These are phyloP conservation scores for Mycena leptocephala DNA, from an alignment of 768 basidiomycete genomes.

Conservation along the genomic window DNA sequence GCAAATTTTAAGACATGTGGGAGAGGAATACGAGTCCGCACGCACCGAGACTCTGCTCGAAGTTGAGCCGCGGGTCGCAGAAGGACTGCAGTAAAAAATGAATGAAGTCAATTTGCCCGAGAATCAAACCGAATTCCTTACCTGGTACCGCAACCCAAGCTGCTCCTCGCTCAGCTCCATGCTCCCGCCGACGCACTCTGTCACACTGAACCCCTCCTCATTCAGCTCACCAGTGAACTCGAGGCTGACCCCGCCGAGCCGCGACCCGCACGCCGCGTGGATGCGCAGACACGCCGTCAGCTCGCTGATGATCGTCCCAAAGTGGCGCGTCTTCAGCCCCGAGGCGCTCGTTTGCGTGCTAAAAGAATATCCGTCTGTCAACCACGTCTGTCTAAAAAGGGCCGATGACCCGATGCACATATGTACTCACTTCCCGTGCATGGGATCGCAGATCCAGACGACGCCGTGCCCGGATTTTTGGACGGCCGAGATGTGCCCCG, in stretches of 20 bases:
- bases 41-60: constrained; percentile 94
- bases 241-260: constrained; percentile 87
- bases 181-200: constrained; percentile 96
- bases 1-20: constrained; percentile 14
- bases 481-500: constrained; percentile 88
- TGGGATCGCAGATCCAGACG: constrained; percentile 96
- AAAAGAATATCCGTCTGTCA: background rate
- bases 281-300: constrained; percentile 87
- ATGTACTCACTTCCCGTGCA: constrained; percentile 94
- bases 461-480: constrained; percentile 88
- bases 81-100: constrained; percentile 71
- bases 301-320: constrained; percentile 91
- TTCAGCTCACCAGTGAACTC: constrained; percentile 95
- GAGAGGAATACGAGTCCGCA: constrained; percentile 22
- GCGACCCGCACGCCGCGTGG: constrained; percentile 81
- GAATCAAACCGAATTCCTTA: constrained; percentile 46
- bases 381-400: too few species aligned
- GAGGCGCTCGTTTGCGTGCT: constrained; percentile 88
- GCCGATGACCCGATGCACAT: too few species aligned
- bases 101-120: background rate
- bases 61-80: constrained; percentile 95
- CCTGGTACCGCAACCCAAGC: constrained; percentile 92
- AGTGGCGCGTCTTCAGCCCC: constrained; percentile 93
- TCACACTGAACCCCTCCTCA: constrained; percentile 94
- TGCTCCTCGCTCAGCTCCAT: constrained; percentile 95